Evolutionary conservation across 2,329 filamentous ascomycete species (phyloP), one percentile per base, ranked within the genome.

Genomic region (Beauveria australis): DNA sequence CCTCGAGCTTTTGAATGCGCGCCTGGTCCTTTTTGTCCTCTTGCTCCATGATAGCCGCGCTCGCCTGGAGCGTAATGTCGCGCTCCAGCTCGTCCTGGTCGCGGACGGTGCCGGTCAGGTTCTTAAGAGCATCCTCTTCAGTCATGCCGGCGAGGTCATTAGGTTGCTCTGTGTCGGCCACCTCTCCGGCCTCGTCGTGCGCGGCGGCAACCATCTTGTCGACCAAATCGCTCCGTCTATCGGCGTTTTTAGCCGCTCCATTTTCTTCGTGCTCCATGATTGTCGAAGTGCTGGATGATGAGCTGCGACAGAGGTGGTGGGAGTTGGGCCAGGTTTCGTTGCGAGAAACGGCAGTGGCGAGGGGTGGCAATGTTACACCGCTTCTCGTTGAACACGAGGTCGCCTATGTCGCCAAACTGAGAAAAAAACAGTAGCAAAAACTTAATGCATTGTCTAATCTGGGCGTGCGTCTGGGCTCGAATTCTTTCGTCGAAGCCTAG

Each of bases 51-150:
- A 88, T 72, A 0, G 80, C 82, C 19, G 80, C 75, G 59, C 81
- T 85, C 4, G 84, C 85, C 65, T 88, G 81, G 18, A 79, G 71
- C 1, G 83, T 83, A 64, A 97, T 95, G 69, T 96, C 92, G 63
- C 91, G 83, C 73, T 97, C 93, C 22, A 97, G 77, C 62, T 97
- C 92, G 75, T 92, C 88, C 72, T 97, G 93, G 68, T 96, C 86
- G 61, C 91, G 86, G 24, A 94, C 85, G 61, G 87, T 81, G 56
- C 86, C 82, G 5, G 88, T 86, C 46, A 92, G 75, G 48, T 81
- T 81, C 61, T 80, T 78, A 30, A 92, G 75, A 22, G 82, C 81
- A 56, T 79, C 78, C 47, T 81, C 81, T 68, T 89, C 87, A 63
- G 85, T 83, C 61, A 81, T 70, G 5, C 65, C 69, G 14, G 67